Base-by-base conservation (phyloP, 768 basidiomycete genomes). In the Pleurotus djamor region DNA sequence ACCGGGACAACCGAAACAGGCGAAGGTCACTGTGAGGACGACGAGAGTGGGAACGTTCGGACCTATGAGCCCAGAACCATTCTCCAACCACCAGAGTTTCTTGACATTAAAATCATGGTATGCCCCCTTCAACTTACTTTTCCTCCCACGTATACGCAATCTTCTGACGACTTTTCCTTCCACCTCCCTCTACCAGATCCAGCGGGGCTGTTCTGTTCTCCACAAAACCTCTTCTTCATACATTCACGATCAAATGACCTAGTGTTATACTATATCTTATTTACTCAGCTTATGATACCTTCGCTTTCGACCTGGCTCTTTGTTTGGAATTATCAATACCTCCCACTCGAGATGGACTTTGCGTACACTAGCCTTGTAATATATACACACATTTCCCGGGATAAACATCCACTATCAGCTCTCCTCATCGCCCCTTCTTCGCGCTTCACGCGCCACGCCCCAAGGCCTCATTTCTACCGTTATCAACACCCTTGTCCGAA, bases 71-170 rank as follows among this genome's bases (percentile, higher is more conserved):
- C 2, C 38, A 12, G 41, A 56, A 6, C 13, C 21, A 10, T 56
- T 41, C 21, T 28, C 21, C 38, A 38, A 56, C 33, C 41, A 32
- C n/a, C 37, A 56, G 41, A 56, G 54, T 56, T 41, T 56, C 41
- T 32, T 56, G 54, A 56, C 54, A 17, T 17, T 56, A 21, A 56
- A 56, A 33, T 56, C 54, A 56, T 56, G 44, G 54, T 56, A 9
- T 14, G 45, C 45, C 45, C 7, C 45, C 45, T 41, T n/a, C 9
- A 41, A n/a, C 38, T n/a, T 10, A 10, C n/a, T 41, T 2, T 41
- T n/a, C 38, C n/a, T n/a, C n/a, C 38, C 38, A 41, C 38, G 10
- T 41, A 9, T 41, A 28, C 21, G 21, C 21, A n/a, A 28, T 28
- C 21, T 28, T 28, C 21, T 28, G 21, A 28, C 21, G 21, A 28